Evolutionary conservation across 306 rosid species (phyloP).

Genomic region (Quercus alba): DNA sequence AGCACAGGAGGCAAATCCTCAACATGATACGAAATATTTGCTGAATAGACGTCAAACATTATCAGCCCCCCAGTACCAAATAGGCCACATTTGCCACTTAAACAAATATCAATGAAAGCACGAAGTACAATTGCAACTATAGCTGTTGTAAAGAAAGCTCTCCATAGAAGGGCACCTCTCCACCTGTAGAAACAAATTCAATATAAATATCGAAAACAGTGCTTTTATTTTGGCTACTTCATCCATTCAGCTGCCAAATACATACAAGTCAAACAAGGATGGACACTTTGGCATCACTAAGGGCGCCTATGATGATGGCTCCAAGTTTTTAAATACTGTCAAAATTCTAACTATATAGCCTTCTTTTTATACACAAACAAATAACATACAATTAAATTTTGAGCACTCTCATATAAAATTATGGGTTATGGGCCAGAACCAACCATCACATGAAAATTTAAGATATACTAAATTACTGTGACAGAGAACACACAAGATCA

Average conservation of each 20-base stretch:
- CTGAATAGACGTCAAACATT: constrained; percentile 84
- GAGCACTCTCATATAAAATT: background rate
- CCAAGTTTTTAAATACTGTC: background rate
- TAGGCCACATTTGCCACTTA: constrained; percentile 81
- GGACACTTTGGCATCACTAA: background rate
- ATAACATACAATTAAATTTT: background rate
- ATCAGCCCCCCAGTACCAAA: constrained; percentile 97
- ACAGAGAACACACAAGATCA: constrained; percentile 11
- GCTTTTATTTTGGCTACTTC: background rate
- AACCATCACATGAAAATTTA: background rate
- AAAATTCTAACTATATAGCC: background rate
- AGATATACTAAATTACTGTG: background rate
- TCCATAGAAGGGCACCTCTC: constrained; percentile 96
- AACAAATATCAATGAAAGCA: constrained; percentile 78
- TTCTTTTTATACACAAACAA: background rate
- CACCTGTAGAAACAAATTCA: constrained; percentile 60
- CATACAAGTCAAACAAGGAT: background rate
- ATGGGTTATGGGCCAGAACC: background rate
- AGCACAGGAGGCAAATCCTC: constrained; percentile 75
- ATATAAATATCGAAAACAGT: background rate
- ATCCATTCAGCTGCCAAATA: background rate
- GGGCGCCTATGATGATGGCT: background rate
- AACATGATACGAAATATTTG: constrained; percentile 63
- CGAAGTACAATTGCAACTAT: constrained; percentile 82
- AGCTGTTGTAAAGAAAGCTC: constrained; percentile 92